Conservation (phyloP, 768 basidiomycete genomes). For the Psilocybe tampanensis region DNA sequence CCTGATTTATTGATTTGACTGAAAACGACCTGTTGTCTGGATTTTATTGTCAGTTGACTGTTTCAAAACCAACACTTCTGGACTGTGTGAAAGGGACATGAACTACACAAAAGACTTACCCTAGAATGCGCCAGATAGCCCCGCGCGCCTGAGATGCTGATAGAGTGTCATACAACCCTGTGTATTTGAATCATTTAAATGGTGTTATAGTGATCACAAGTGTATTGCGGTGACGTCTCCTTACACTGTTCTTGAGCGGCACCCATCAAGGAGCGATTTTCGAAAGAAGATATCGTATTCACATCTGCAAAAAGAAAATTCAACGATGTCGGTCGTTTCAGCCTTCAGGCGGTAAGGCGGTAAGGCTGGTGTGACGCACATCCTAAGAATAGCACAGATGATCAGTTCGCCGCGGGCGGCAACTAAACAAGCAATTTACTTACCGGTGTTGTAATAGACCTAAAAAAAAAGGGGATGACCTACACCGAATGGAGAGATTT, state of each 20-base stretch:
- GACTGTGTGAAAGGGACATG: neutral
- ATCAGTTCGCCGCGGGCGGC: neutral
- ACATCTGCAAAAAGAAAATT: constrained; percentile 39
- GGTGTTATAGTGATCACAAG: neutral
- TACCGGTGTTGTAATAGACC: constrained; percentile 55
- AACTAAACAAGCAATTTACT: neutral
- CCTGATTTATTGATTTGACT: constrained; percentile 44
- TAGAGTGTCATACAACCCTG: constrained; percentile 53
- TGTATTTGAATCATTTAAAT: neutral
- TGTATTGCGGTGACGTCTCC: constrained; percentile 3
- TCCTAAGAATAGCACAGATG: constrained; percentile 4
- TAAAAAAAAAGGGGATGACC: constrained; percentile 12
- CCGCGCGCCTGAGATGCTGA: constrained; percentile 46
- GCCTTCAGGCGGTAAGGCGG: no score
- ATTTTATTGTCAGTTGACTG: neutral
- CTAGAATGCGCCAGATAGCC: constrained; percentile 57
- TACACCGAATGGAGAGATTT: neutral
- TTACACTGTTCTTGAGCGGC: constrained; percentile 54
- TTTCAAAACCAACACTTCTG: neutral
- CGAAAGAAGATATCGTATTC: constrained; percentile 41
- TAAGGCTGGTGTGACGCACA: constrained; percentile 15
- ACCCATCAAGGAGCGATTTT: constrained; percentile 57
- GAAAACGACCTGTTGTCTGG: constrained; percentile 61
- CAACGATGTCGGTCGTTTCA: neutral
- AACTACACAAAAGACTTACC: constrained; percentile 29